Evolutionary conservation across 1,284 basidiomycete species (phyloP).

Genomic region (Naganishia sp.): DNA sequence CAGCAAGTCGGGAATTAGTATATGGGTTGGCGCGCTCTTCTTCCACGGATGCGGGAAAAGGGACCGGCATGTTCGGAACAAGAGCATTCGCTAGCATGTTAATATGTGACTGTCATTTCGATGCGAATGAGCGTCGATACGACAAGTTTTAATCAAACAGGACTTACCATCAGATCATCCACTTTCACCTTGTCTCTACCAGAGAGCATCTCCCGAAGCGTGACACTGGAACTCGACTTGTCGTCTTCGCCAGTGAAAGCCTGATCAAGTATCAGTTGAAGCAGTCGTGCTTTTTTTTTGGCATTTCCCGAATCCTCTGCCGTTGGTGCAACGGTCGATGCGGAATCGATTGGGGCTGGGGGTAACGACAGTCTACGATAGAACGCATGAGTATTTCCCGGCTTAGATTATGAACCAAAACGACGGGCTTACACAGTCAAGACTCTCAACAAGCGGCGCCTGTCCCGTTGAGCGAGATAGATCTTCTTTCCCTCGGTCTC

Average conservation of each 20-base stretch:
- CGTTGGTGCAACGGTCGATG: background rate
- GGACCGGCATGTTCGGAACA: background rate
- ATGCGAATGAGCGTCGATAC: background rate
- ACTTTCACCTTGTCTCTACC: background rate
- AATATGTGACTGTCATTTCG: slow-evolving; percentile 3
- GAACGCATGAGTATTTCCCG: background rate
- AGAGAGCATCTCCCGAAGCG: slow-evolving; percentile 10
- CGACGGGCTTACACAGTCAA: slow-evolving; percentile 11
- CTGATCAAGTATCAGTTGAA: slow-evolving; percentile 23
- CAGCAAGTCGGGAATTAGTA: slow-evolving; percentile 6
- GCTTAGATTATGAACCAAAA: background rate
- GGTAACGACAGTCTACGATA: background rate
- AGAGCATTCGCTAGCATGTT: slow-evolving; percentile 12
- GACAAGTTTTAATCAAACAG: background rate
- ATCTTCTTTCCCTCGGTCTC: background rate
- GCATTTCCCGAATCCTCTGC: background rate
- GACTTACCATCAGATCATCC: slow-evolving; percentile 3
- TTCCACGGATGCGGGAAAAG: background rate
- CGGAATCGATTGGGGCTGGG: background rate
- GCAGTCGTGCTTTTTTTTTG: slow-evolving; percentile 9
- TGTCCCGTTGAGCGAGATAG: slow-evolving; percentile 1
- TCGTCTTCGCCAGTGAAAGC: background rate
- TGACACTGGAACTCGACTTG: background rate
- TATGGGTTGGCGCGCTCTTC: background rate
- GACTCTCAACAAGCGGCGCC: slow-evolving; percentile 9